phyloP scores from a whole-genome alignment of 2,329 filamentous ascomycete genomes.

The Stylonectria norvegica region DNA sequence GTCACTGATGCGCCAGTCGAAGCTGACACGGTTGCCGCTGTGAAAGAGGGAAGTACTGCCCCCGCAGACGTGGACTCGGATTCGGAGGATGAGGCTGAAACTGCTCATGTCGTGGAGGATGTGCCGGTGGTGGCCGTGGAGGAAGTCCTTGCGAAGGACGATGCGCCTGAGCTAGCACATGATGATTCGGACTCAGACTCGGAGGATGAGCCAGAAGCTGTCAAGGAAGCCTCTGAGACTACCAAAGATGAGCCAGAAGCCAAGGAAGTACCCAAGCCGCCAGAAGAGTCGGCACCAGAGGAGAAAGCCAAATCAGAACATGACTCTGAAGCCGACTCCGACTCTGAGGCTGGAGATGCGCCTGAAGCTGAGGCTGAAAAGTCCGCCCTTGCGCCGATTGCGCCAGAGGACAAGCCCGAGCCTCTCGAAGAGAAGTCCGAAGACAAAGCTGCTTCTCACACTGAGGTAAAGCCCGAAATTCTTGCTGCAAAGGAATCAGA shows the following conservation, averaged over 20 bases:
- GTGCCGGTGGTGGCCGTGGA: too few relatives aligned
- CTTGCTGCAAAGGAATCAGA: neutral
- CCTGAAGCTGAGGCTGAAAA: slow-evolving; percentile 3
- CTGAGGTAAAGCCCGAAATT: neutral
- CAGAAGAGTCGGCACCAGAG: neutral
- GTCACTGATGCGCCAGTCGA: too few relatives aligned
- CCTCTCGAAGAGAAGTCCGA: neutral
- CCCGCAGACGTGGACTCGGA: too few relatives aligned
- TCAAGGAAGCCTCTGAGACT: neutral
- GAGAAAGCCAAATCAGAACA: neutral
- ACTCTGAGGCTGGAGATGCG: slow-evolving; percentile 2
- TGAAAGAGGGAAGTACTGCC: too few relatives aligned
- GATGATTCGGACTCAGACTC: slow-evolving; percentile 1
- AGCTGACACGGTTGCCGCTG: too few relatives aligned
- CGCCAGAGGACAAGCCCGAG: slow-evolving; percentile 2
- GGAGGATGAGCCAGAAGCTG: neutral
- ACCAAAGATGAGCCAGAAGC: too few relatives aligned
- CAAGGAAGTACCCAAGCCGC: neutral
- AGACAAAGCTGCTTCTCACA: neutral
- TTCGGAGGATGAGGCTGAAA: too few relatives aligned
- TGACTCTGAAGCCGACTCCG: neutral
- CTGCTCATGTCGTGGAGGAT: too few relatives aligned
- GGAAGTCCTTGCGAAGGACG: neutral
- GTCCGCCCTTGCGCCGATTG: slow-evolving; percentile 4
- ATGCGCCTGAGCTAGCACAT: neutral